Base-by-base conservation (phyloP, 179 eudicot species). In the Sideroxylon spinosum region DNA sequence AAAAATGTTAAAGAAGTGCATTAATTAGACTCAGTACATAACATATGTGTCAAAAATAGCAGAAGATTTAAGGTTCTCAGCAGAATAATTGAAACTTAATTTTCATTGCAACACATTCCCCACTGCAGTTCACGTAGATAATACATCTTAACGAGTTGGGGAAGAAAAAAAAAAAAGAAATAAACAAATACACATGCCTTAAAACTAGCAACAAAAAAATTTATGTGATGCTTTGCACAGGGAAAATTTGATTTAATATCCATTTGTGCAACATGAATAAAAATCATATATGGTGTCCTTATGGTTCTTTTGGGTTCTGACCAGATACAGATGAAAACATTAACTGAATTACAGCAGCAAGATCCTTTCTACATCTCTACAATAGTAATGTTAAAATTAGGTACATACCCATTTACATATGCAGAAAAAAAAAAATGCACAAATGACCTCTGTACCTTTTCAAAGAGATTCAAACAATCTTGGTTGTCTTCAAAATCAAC, bases 401-500 rank as follows among this genome's bases (percentile, higher is more conserved):
- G 5, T 37, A 37, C 44, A 37, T 7, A 67, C 44, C 44, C 44
- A 23, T 55, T 26, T 26, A 44, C 17, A 37, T 3, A 37, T 37
- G 49, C 12, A 73, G 28, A 9, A 13, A 9, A 46, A 14, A 9
- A 25, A 70, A 23, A 11, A 52, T 37, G 68, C 74, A 59, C 23
- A 59, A 25, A 32, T 59, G 10, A 69, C 62, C 20, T 52, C 64
- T 23, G 55, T 81, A 95, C 99, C 97, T 95, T 95, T 81, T 95
- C 99, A 84, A 95, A 95, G 52, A 95, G 94, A 87, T 92, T 90
- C 78, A 95, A 90, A 82, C 99, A 95, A 86, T 87, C 91, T 84
- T 95, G 98, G 86, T 95, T 95, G 90, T 95, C 99, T 84, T 95
- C 99, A 82, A 95, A 95, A 22, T 95, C 99, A 81, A 95, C 94